phyloP scores from a whole-genome alignment of 306 rosid species.

The Urtica urens region DNA sequence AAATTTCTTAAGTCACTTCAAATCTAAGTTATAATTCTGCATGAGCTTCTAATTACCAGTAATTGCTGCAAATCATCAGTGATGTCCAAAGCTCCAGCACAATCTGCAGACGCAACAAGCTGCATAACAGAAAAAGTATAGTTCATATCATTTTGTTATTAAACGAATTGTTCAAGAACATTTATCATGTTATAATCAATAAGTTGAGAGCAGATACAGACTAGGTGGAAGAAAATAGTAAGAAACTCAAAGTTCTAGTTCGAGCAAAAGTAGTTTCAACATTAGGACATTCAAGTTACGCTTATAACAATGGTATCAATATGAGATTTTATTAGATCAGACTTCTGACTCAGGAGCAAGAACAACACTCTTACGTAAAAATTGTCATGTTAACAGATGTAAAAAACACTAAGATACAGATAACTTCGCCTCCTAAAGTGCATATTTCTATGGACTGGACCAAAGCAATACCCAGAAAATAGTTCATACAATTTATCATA shows the following conservation, averaged over 20 bases:
- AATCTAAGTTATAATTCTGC: too few relatives aligned
- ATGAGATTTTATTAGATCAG: too few relatives aligned
- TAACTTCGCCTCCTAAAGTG: neutral
- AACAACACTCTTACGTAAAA: too few relatives aligned
- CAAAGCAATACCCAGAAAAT: neutral
- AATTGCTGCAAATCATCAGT: slow-evolving; percentile 85
- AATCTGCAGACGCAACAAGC: slow-evolving; percentile 98
- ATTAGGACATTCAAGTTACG: too few relatives aligned
- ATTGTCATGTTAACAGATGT: too few relatives aligned
- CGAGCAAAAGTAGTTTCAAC: too few relatives aligned
- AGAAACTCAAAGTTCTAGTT: too few relatives aligned
- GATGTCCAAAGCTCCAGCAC: slow-evolving; percentile 95
- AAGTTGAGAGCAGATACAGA: neutral
- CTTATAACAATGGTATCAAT: too few relatives aligned
- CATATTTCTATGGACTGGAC: neutral
- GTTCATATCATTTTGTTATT: slow-evolving; percentile 8
- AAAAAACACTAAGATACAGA: neutral
- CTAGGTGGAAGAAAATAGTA: neutral
- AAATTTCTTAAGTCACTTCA: neutral
- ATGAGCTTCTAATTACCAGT: slow-evolving; percentile 75
- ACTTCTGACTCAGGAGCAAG: too few relatives aligned
- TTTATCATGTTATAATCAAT: neutral
- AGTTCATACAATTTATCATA: neutral
- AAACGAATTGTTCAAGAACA: neutral
- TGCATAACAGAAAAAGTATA: slow-evolving; percentile 51